phyloP scores from a whole-genome alignment of 345 rosid species.

The Euclidium syriacum region DNA sequence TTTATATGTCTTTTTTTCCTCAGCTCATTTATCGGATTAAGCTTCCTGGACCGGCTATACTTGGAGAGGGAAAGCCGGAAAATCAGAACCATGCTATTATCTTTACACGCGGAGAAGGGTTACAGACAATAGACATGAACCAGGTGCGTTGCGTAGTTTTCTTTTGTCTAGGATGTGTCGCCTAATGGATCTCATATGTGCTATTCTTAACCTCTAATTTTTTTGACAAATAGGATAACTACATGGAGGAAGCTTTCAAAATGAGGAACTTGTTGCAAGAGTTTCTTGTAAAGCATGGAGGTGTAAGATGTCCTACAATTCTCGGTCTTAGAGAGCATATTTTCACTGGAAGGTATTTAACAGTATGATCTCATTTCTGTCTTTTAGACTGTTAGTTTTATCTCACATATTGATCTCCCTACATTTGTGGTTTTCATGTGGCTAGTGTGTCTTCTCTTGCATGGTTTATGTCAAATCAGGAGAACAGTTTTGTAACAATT shows the following conservation, averaged over 20 bases:
- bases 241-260: constrained; percentile 84
- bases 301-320: constrained; percentile 65
- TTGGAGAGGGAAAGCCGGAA: constrained; percentile 65
- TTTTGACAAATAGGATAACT: constrained; percentile 51
- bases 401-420: constrained; percentile 6
- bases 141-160: constrained; percentile 32
- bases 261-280: constrained; percentile 81
- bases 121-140: constrained; percentile 65
- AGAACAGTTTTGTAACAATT: constrained; percentile 75
- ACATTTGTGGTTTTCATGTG: constrained; percentile 22
- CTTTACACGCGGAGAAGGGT: constrained; percentile 59
- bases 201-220: constrained; percentile 6
- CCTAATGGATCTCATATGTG: background rate
- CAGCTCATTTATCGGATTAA: constrained; percentile 56
- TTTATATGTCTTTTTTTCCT: constrained; percentile 3
- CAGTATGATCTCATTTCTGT: background rate
- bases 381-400: background rate
- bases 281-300: constrained; percentile 64
- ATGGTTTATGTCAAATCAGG: constrained; percentile 91
- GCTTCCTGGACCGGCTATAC: constrained; percentile 55
- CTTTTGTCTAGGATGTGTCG: background rate
- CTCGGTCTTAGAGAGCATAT: constrained; percentile 83
- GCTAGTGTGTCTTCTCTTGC: constrained; percentile 84
- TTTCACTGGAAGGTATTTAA: constrained; percentile 75
- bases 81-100: constrained; percentile 63